Evolutionary conservation across 805 yeast species (phyloP), one percentile per base, ranked within the genome.

Genomic region (Torulaspora quercuum): DNA sequence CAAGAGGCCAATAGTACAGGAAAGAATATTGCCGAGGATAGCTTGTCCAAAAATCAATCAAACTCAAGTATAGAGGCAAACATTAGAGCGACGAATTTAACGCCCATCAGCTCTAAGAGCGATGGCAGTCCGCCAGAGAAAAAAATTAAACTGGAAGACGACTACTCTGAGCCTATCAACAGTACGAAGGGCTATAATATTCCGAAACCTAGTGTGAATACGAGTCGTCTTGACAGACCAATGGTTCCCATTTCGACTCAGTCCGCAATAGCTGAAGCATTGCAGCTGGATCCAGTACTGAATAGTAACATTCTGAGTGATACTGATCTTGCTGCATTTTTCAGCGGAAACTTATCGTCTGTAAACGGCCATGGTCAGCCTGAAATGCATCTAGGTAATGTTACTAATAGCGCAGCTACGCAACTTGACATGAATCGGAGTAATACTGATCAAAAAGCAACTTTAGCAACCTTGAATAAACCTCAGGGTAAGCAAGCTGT

Each of bases 221-320:
- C 25, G 5, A 22, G 27, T 17, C 32, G n/a, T 8, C 23, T 12
- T 27, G 19, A 12, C 25, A 17, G 8, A 14, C 29, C 30, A 1
- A 25, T 24, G n/a, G 39, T 29, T 7, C 37, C 42, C 18, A 40
- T 31, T 16, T 31, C 44, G 7, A 46, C 51, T 3, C 53, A 52
- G 22, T 50, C 44, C 17, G 50, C 52, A 2, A 47, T 57, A 38
- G 55, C 50, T 4, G 60, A 52, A 26, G 63, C 62, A 1, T 45
- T 59, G 16, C 59, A 59, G 19, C 38, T 52, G 15, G 64, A 59
- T 34, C 60, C 64, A 4, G 58, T 57, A 5, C 41, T 59, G 28
- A 57, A 55, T 27, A 46, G 50, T 10, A 55, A 50, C 37, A 44
- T 47, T 5, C 44, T 49, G 24, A 50, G 55, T 35, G 46, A 48